Conservation (phyloP, 2,329 filamentous ascomycete genomes). For the Beauveria sp. region DNA sequence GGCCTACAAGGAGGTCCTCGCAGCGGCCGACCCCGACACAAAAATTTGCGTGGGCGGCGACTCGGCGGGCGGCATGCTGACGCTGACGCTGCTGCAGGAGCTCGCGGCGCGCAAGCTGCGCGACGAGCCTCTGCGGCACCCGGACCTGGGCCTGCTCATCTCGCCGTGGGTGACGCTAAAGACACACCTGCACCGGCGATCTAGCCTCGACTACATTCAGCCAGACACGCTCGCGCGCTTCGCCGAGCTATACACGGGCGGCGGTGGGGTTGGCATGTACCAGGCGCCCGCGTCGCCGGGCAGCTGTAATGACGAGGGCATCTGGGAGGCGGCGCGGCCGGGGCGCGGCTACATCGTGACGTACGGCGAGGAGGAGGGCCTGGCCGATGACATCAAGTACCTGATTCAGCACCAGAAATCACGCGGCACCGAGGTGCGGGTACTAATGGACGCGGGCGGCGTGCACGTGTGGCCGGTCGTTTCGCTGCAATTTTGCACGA, state of each 20-base stretch:
- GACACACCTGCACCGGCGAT: slow-evolving; percentile 59
- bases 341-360: slow-evolving; percentile 59
- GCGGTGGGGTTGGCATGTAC: slow-evolving; percentile 30
- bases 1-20: slow-evolving; percentile 64
- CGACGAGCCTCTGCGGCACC: slow-evolving; percentile 20
- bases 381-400: slow-evolving; percentile 60
- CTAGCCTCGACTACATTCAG: slow-evolving; percentile 68
- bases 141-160: slow-evolving; percentile 59
- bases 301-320: slow-evolving; percentile 53
- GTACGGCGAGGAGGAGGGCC: slow-evolving; percentile 71
- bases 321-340: slow-evolving; percentile 63
- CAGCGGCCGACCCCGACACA: slow-evolving; percentile 47
- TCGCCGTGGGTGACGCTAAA: slow-evolving; percentile 75
- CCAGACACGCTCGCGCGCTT: slow-evolving; percentile 58
- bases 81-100: slow-evolving; percentile 64
- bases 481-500: slow-evolving; percentile 46
- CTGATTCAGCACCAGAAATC: slow-evolving; percentile 49
- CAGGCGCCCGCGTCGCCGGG: slow-evolving; percentile 53
- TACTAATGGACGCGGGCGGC: slow-evolving; percentile 53
- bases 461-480: slow-evolving; percentile 83
- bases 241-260: slow-evolving; percentile 58
- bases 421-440: slow-evolving; percentile 46
- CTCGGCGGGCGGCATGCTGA: slow-evolving; percentile 69
- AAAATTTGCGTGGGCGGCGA: slow-evolving; percentile 68
- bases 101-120: slow-evolving; percentile 36